These are phyloP conservation scores for Ogataea pini DNA, from an alignment of 805 yeast species.

Conservation along the genomic window DNA sequence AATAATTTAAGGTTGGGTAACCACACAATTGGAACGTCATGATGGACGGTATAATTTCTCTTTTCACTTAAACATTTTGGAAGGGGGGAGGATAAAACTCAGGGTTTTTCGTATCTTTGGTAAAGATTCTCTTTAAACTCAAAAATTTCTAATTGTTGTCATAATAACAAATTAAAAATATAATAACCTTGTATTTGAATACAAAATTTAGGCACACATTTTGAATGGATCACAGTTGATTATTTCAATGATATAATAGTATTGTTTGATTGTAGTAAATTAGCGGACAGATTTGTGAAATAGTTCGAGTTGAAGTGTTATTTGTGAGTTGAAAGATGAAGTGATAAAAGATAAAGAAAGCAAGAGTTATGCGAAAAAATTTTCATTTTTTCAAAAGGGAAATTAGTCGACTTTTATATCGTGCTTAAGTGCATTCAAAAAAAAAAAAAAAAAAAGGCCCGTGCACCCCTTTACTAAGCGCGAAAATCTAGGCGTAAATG, in stretches of 20 bases:
- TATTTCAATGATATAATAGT: neutral
- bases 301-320: neutral
- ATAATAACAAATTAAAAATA: constrained; percentile 20
- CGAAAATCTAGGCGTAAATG: neutral
- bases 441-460: neutral
- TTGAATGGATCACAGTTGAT: constrained; percentile 10
- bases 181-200: constrained; percentile 16
- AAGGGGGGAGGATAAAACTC: constrained; percentile 14
- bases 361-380: constrained; percentile 7
- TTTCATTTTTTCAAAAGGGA: constrained; percentile 23
- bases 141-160: constrained; percentile 22
- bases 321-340: no score
- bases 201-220: constrained; percentile 28
- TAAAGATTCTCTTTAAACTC: constrained; percentile 15
- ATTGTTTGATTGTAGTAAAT: neutral
- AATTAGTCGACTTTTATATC: constrained; percentile 31
- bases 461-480: neutral
- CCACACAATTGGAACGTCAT: constrained; percentile 24
- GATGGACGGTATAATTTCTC: constrained; percentile 24
- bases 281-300: neutral
- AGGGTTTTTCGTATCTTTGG: constrained; percentile 12
- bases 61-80: constrained; percentile 30
- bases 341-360: neutral
- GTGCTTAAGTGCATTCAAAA: constrained; percentile 9
- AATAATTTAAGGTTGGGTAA: constrained; percentile 6